These are phyloP conservation scores for Cichorium intybus DNA, from an alignment of 140 eudicot genomes.

Conservation along the genomic window DNA sequence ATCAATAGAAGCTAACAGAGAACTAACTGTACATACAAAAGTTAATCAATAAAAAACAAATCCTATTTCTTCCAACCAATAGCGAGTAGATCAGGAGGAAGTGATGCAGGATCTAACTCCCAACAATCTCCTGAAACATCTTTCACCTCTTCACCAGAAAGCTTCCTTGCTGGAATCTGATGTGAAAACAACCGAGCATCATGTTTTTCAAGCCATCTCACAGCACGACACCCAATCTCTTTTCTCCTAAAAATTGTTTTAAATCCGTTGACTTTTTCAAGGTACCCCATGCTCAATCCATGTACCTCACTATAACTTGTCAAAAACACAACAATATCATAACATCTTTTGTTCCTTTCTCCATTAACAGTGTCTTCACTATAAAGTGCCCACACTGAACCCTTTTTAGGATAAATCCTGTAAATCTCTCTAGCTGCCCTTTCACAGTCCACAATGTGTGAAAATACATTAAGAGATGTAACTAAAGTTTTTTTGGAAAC, in stretches of 20 bases:
- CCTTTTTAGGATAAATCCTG: conserved; percentile 79
- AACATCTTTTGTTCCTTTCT: conserved; percentile 37
- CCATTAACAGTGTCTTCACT: conserved; percentile 35
- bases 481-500: conserved; percentile 50
- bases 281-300: conserved; percentile 80
- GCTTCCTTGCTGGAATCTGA: conserved; percentile 91
- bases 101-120: conserved; percentile 97
- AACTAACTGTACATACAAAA: conserved; percentile 5
- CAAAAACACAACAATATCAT: conserved; percentile 61
- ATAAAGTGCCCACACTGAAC: conserved; percentile 91
- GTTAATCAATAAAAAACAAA: not conserved
- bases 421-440: conserved; percentile 82
- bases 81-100: conserved; percentile 48
- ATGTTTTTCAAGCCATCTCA: conserved; percentile 60
- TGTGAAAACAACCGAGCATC: conserved; percentile 67
- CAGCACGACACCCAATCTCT: conserved; percentile 67
- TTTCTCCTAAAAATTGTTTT: conserved; percentile 74
- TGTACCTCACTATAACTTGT: conserved; percentile 77
- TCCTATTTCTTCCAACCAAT: conserved; percentile 11
- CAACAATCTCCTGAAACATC: conserved; percentile 69
- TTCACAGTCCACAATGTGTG: conserved; percentile 71
- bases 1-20: not conserved
- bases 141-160: conserved; percentile 57
- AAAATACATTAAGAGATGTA: conserved; percentile 59
- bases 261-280: conserved; percentile 78